Conservation (phyloP, 768 basidiomycete genomes). For the Hypsizygus marmoreus region DNA sequence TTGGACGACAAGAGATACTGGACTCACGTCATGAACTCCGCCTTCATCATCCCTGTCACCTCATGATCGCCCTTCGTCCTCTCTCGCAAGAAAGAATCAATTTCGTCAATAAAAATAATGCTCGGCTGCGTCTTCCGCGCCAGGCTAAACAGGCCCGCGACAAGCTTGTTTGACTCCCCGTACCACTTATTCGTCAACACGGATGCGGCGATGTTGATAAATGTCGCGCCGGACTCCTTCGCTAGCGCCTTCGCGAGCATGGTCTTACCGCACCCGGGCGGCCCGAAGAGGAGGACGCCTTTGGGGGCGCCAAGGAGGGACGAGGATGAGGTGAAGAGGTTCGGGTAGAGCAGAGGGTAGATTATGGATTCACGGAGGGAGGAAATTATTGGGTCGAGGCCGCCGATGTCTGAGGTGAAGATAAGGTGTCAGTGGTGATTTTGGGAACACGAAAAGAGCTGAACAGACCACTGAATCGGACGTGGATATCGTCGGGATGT, state of each 20-base stretch:
- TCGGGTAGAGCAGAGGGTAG: constrained; percentile 89
- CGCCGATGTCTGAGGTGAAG: constrained; percentile 74
- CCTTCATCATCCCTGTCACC: constrained; percentile 98
- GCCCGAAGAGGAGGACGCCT: constrained; percentile 93
- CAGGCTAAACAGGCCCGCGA: constrained; percentile 91
- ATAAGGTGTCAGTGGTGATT: constrained; percentile 17
- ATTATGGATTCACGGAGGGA: constrained; percentile 95
- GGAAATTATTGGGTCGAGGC: constrained; percentile 86
- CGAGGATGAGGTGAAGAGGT: constrained; percentile 81
- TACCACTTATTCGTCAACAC: constrained; percentile 53
- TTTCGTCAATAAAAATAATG: constrained; percentile 99
- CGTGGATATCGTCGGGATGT: constrained; percentile 84
- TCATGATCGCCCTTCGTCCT: constrained; percentile 90
- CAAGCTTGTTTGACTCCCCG: constrained; percentile 81
- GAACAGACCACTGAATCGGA: constrained; percentile 68
- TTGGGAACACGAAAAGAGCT: neutral
- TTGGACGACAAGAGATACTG: neutral
- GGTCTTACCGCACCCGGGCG: constrained; percentile 98
- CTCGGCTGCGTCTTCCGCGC: constrained; percentile 92
- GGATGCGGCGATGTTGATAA: constrained; percentile 66
- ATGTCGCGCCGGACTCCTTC: constrained; percentile 95
- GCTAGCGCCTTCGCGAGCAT: constrained; percentile 99
- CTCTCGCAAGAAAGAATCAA: constrained; percentile 92
- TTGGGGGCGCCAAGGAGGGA: constrained; percentile 89
- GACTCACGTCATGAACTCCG: constrained; percentile 88